Evolutionary conservation across 176 grass and related monocot species (phyloP), one percentile per base, ranked within the genome.

Genomic region (Lolium perenne): DNA sequence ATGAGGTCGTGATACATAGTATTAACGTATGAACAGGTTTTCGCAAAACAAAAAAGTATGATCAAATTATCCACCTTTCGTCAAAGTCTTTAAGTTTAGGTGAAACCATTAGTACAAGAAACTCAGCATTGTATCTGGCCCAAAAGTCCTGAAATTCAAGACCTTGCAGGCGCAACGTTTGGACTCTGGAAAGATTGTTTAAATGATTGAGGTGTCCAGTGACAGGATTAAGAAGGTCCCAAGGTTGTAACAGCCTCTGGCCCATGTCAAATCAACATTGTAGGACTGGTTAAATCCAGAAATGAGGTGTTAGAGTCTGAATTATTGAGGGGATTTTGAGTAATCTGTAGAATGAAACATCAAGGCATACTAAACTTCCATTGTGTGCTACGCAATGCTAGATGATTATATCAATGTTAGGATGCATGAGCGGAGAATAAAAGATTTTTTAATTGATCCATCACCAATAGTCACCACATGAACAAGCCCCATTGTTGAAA

Each of bases 381-480:
- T 82, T 38, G 10, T 53, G 50, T 82, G 14, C 38, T 29, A 76
- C 26, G 10, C 7, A 63, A n/a, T 76, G 43, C 7, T 54, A 54
- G 45, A 77, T 65, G 12, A 50, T 20, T 41, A 41, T 29, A 76
- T 54, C 12, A 22, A 51, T 77, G 46, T 64, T 66, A 23, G 6
- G 26, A 66, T 41, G 13, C 18, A 25, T 43, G 50, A 51, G 10
- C 16, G 82, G 41, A 75, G 22, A 50, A 76, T 76, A 23, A 64
- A 5, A 41, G 2, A 70, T 13, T 20, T 69, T 20, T 10, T 40
- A 58, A 74, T 29, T 73, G 45, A 69, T 76, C 14, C n/a, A 75
- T 91, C 77, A 88, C 90, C 82, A 85, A 40, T 85, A 91, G 32
- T 90, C 88, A 61, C 79, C 43, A 22, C 88, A 90, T 26, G 83